phyloP scores from a whole-genome alignment of 495 filamentous ascomycete genomes.

The Aspergillus biplanus region DNA sequence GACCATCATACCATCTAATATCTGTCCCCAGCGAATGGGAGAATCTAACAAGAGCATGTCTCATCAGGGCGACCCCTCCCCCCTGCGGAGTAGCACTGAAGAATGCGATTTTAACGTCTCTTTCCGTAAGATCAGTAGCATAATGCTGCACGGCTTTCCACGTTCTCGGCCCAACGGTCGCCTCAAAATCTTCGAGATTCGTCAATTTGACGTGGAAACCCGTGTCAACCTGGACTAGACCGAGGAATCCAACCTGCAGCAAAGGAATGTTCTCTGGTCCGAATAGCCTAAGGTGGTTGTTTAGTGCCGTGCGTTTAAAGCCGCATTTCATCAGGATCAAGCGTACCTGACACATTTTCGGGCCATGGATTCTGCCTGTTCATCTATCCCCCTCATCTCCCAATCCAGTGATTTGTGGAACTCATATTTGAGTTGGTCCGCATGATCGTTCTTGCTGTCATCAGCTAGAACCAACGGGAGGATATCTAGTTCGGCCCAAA shows the following conservation, averaged over 20 bases:
- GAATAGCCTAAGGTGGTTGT: conserved; percentile 61
- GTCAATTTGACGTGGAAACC: conserved; percentile 64
- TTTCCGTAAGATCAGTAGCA: conserved; percentile 64
- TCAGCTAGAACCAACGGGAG: conserved; percentile 63
- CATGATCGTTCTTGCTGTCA: conserved; percentile 27
- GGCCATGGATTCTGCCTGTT: conserved; percentile 85
- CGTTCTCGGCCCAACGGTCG: conserved; percentile 62
- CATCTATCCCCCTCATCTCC: conserved; percentile 66
- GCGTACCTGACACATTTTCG: conserved; percentile 75
- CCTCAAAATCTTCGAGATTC: conserved; percentile 63
- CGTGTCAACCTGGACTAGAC: conserved; percentile 76
- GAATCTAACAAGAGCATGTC: conserved; percentile 80
- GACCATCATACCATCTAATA: conserved; percentile 67
- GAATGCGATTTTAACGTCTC: conserved; percentile 76
- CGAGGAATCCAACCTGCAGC: conserved; percentile 73
- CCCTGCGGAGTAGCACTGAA: conserved; percentile 88
- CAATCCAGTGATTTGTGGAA: conserved; percentile 29
- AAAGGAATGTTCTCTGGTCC: conserved; percentile 74
- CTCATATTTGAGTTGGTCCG: conserved; percentile 20
- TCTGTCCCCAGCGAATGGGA: conserved; percentile 69
- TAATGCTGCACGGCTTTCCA: conserved; percentile 74
- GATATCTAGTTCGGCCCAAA: conserved; percentile 82
- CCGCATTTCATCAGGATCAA: conserved; percentile 4
- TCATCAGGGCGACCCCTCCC: conserved; percentile 87
- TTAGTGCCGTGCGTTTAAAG: conserved; percentile 14